Conservation (phyloP, 2,329 filamentous ascomycete species). For the Dothideomycetes sp. region DNA sequence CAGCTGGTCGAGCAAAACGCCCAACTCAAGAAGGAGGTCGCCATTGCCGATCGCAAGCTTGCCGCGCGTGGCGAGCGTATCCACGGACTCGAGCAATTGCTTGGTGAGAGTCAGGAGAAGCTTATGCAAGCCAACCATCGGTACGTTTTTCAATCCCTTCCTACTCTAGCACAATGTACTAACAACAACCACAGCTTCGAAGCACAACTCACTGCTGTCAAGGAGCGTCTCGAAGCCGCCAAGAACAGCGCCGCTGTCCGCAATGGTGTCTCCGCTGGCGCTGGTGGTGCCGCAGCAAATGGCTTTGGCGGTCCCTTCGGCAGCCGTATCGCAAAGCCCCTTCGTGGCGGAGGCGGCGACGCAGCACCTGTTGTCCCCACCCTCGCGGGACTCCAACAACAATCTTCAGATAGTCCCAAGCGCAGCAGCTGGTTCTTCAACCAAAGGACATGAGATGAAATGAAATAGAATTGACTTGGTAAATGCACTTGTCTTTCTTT, state of each 20-base stretch:
- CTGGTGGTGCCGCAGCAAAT: constrained; percentile 25
- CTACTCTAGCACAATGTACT: background rate
- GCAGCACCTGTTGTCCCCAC: constrained; percentile 32
- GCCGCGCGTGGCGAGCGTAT: constrained; percentile 96
- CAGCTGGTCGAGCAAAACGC: constrained; percentile 98
- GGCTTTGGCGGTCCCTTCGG: constrained; percentile 63
- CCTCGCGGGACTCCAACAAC: constrained; percentile 40
- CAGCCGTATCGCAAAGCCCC: constrained; percentile 55
- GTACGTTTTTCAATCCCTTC: constrained; percentile 48
- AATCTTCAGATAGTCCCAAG: constrained; percentile 25
- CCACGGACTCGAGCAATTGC: constrained; percentile 78
- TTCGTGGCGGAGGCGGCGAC: constrained; percentile 42
- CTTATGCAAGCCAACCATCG: constrained; percentile 93
- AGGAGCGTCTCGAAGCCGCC: constrained; percentile 91
- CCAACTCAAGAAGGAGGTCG: constrained; percentile 95
- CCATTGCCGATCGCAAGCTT: constrained; percentile 93
- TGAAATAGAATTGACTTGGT: too few species aligned
- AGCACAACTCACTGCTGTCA: constrained; percentile 90
- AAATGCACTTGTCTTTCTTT: too few species aligned
- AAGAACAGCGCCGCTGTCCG: constrained; percentile 70
- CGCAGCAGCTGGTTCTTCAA: constrained; percentile 24
- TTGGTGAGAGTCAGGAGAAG: constrained; percentile 98
- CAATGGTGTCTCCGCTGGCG: constrained; percentile 49
- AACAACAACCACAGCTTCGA: constrained; percentile 62
- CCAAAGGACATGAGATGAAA: constrained; percentile 18